These are phyloP conservation scores for Spongiforma sp. DNA, from an alignment of 1,284 basidiomycete species.

Conservation along the genomic window DNA sequence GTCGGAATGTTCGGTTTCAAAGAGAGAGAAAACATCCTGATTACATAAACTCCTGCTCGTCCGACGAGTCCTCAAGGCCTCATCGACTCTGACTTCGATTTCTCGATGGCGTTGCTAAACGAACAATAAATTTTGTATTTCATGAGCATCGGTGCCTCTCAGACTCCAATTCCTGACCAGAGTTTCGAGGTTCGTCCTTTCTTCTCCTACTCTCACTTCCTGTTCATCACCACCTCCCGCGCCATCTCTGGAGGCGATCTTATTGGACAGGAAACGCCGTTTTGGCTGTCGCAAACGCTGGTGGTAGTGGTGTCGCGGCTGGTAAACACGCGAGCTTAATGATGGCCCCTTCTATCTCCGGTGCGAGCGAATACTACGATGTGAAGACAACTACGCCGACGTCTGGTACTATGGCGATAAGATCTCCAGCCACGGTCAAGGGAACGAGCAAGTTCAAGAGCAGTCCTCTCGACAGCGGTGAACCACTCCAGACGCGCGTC, in stretches of 20 bases:
- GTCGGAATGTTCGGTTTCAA: no score
- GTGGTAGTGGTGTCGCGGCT: background rate
- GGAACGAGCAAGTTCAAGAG: constrained; percentile 70
- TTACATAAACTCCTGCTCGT: no score
- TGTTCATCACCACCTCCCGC: no score
- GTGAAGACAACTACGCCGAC: constrained; percentile 12
- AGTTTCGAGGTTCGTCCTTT: constrained; percentile 39
- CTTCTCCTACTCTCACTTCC: no score
- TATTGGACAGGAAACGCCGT: constrained; percentile 61
- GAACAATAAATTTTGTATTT: constrained; percentile 28
- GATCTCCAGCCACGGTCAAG: constrained; percentile 40
- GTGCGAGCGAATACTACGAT: constrained; percentile 17
- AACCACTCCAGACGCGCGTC: constrained; percentile 41
- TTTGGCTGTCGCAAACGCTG: constrained; percentile 31
- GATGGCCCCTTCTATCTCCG: constrained; percentile 12
- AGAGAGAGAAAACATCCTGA: no score
- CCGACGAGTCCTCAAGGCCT: no score
- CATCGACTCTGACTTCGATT: background rate
- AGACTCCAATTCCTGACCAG: constrained; percentile 16
- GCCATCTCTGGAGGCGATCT: constrained; percentile 64
- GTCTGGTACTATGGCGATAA: no score
- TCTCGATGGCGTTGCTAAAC: constrained; percentile 16
- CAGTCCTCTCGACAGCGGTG: constrained; percentile 57
- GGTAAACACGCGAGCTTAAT: background rate
- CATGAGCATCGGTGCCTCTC: constrained; percentile 32